These are phyloP conservation scores for Leccinum boreale DNA, from an alignment of 768 basidiomycete genomes.

Conservation along the genomic window DNA sequence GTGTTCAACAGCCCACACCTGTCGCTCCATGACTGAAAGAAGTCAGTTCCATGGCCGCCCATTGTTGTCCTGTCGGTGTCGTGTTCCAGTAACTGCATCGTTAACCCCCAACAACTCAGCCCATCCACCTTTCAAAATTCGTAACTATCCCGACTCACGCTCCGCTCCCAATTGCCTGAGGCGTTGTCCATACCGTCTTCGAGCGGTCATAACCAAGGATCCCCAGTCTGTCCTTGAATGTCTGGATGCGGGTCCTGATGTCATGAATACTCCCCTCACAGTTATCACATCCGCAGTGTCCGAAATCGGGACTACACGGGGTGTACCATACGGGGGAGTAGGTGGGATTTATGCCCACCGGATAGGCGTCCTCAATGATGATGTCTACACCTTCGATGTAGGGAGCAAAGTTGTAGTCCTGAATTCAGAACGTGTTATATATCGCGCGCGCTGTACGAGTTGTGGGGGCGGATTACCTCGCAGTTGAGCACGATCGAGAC, in stretches of 20 bases:
- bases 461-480: conserved; percentile 11
- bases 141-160: conserved; percentile 18
- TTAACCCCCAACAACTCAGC: not conserved
- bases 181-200: conserved; percentile 73
- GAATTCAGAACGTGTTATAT: not conserved
- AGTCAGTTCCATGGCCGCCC: conserved; percentile 22
- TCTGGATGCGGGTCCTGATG: conserved; percentile 61
- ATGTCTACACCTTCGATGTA: conserved; percentile 67
- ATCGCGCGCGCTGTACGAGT: no score
- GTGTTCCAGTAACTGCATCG: conserved; percentile 26
- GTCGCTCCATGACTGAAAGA: conserved; percentile 28
- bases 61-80: conserved; percentile 28
- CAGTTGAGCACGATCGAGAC: conserved; percentile 55
- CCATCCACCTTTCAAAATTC: not conserved
- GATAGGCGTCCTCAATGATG: conserved; percentile 46
- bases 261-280: conserved; percentile 66
- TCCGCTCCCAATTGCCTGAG: conserved; percentile 71
- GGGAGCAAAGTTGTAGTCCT: conserved; percentile 60
- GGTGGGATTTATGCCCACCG: conserved; percentile 56
- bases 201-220: conserved; percentile 62
- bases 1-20: conserved; percentile 5
- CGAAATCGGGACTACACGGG: conserved; percentile 58
- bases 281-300: conserved; percentile 71
- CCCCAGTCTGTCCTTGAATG: conserved; percentile 55
- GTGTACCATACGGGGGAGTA: conserved; percentile 60